Base-by-base conservation (phyloP, 345 rosid genomes). In the Eucalyptus tenuipes region DNA sequence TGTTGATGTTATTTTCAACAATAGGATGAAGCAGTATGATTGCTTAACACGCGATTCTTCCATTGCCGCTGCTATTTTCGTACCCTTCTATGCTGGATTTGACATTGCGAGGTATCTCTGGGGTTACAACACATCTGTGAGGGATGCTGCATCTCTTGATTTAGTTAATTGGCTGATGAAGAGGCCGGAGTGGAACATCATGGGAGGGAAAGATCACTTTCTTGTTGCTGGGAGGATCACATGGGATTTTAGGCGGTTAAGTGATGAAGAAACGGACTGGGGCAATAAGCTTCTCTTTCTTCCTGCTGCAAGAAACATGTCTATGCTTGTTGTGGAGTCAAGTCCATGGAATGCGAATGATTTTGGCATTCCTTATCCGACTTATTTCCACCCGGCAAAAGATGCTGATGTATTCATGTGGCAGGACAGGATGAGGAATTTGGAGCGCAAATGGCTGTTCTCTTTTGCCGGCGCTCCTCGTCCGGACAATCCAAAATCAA, bases 1-100 rank as follows among this genome's bases (percentile, higher is more conserved):
- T 22, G 93, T 93, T 84, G 94, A 93, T 89, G 94, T 93, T 85
- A 93, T 93, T 49, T 93, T 93, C 79, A 92, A 91, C 75, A 92
- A 93, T 79, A 89, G 94, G 90, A 93, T 93, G 94, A 93, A 93
- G 92, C 93, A 93, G 89, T 93, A 93, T 33, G 89, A 91, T 59
- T 93, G 94, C 90, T 79, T 92, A 91, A 93, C 94, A 8, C 88
- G 71, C 57, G 94, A 93, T 88, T 93, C 94, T 16, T 93, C 94
- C 7, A 16, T 93, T 49, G 94, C 94, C 33, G 91, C 94, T 31
- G 94, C 94, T 49, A 89, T 92, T 86, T 93, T 92, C 25, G 94
- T 93, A 87, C 94, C 94, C 12, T 92, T 93, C 61, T 93, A 93
- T 88, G 94, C 94, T 17, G 94, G 94, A 57, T 92, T 93, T 71